Evolutionary conservation across 2,329 filamentous ascomycete genomes (phyloP).

Genomic region (Rosellinia necatrix): DNA sequence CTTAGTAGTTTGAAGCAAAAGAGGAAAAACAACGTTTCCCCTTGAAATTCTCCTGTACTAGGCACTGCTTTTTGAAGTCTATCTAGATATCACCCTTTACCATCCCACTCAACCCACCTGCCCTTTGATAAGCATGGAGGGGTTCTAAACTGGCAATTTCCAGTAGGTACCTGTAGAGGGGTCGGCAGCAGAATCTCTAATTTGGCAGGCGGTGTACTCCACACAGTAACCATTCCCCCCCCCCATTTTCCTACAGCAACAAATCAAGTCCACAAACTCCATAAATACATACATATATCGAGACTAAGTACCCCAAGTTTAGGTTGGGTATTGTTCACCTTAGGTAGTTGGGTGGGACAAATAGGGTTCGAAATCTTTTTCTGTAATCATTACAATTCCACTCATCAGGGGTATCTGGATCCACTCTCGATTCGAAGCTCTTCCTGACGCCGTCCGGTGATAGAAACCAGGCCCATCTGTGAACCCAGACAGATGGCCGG

Average conservation of each 20-base stretch:
- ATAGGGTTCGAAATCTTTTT: constrained; percentile 5
- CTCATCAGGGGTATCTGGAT: constrained; percentile 24
- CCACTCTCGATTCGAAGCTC: constrained; percentile 11
- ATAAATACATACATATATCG: no score
- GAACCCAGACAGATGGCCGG: constrained; percentile 6
- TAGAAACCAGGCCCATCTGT: neutral
- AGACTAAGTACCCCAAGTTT: no score
- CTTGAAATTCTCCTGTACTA: no score
- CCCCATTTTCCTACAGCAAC: neutral
- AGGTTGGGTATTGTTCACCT: no score
- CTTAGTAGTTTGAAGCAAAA: neutral
- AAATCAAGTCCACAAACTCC: no score
- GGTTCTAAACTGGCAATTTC: constrained; percentile 1
- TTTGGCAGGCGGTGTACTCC: constrained; percentile 23
- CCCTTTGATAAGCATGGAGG: neutral
- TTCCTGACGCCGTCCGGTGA: neutral
- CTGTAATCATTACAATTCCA: constrained; percentile 15
- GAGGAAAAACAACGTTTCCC: neutral
- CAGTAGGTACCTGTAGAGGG: no score
- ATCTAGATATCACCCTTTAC: no score
- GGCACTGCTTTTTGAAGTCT: no score
- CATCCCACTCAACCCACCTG: no score
- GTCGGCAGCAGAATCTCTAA: constrained; percentile 19
- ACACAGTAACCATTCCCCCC: neutral
- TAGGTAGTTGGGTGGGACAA: neutral